Evolutionary conservation across 768 basidiomycete genomes (phyloP).

Genomic region (Asterophora lycoperdoides): DNA sequence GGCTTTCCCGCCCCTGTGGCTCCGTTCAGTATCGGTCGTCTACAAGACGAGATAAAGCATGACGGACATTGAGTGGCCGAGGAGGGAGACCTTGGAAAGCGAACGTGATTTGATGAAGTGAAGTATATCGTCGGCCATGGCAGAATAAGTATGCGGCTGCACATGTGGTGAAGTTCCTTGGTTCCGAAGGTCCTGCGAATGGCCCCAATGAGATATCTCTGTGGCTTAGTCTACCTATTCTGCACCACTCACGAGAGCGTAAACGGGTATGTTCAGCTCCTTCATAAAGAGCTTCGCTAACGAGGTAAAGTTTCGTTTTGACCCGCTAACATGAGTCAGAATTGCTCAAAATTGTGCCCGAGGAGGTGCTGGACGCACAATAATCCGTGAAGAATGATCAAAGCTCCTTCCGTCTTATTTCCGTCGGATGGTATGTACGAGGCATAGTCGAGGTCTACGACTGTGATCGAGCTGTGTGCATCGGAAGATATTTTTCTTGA

Average conservation of each 20-base stretch:
- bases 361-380: slow-evolving; percentile 37
- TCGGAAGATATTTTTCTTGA: background rate
- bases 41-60: background rate
- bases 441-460: slow-evolving; percentile 18
- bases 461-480: background rate
- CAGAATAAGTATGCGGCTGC: slow-evolving; percentile 61
- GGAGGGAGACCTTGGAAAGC: slow-evolving; percentile 57
- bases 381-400: slow-evolving; percentile 57
- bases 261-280: slow-evolving; percentile 60
- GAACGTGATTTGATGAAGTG: slow-evolving; percentile 53
- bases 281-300: slow-evolving; percentile 64
- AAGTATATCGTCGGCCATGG: slow-evolving; percentile 77
- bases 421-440: slow-evolving; percentile 16
- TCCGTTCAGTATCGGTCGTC: background rate
- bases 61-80: slow-evolving; percentile 85
- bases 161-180: slow-evolving; percentile 77
- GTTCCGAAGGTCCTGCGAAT: slow-evolving; percentile 57
- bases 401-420: slow-evolving; percentile 33
- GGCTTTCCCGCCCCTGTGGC: slow-evolving; percentile 72
- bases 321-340: slow-evolving; percentile 46
- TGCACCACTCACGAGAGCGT: slow-evolving; percentile 43
- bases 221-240: background rate
- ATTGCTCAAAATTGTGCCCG: background rate
- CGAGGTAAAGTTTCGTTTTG: slow-evolving; percentile 82
- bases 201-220: too few relatives aligned